These are phyloP conservation scores for Cutaneotrichosporon cavernicola DNA, from an alignment of 1,284 basidiomycete genomes.

Conservation along the genomic window DNA sequence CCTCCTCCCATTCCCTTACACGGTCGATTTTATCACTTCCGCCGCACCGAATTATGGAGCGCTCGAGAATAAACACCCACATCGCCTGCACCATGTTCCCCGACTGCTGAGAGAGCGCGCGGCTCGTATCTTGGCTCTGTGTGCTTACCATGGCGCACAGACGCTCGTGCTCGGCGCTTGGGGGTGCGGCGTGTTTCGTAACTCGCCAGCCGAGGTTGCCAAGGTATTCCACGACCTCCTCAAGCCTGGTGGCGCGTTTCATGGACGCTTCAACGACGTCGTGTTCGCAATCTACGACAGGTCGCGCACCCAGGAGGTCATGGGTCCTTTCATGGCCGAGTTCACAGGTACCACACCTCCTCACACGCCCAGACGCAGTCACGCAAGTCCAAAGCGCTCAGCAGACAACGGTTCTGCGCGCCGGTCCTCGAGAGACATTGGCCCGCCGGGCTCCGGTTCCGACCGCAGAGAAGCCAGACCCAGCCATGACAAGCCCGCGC, in stretches of 20 bases:
- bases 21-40: slow-evolving; percentile 16
- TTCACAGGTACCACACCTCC: background rate
- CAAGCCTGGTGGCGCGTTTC: slow-evolving; percentile 7
- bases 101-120: slow-evolving; percentile 17
- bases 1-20: slow-evolving; percentile 13
- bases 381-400: too few species aligned
- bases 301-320: background rate
- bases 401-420: too few species aligned
- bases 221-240: slow-evolving; percentile 14
- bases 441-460: background rate
- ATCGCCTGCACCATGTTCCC: background rate
- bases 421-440: background rate
- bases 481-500: background rate
- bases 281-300: slow-evolving; percentile 19
- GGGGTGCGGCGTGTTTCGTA: slow-evolving; percentile 27
- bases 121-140: slow-evolving; percentile 20
- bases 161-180: slow-evolving; percentile 25
- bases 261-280: slow-evolving; percentile 15
- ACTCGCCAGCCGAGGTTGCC: slow-evolving; percentile 16
- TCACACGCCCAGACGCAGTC: too few species aligned
- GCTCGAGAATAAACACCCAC: slow-evolving; percentile 7
- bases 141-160: slow-evolving; percentile 8
- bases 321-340: background rate
- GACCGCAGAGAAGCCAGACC: background rate
- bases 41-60: slow-evolving; percentile 22